These are phyloP conservation scores for Fusarium brevicatenulatum DNA, from an alignment of 2,329 filamentous ascomycete genomes.

Conservation along the genomic window DNA sequence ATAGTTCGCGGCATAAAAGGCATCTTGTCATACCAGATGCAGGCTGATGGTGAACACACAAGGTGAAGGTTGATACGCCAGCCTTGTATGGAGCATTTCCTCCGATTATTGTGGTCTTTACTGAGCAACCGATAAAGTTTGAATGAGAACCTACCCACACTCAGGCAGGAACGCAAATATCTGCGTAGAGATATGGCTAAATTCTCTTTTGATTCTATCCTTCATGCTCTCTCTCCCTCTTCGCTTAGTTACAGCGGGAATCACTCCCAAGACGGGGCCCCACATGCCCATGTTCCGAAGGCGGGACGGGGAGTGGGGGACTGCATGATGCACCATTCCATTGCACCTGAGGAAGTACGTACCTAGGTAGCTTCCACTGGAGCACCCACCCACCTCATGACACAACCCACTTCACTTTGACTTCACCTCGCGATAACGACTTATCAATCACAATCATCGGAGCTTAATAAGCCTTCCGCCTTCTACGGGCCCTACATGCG, in stretches of 20 bases:
- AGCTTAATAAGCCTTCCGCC: neutral
- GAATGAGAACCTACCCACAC: neutral
- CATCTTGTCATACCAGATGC: constrained; percentile 11
- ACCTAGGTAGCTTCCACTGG: neutral
- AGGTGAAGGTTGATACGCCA: neutral
- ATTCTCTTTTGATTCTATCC: neutral
- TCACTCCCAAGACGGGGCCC: constrained; percentile 14
- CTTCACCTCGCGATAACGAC: constrained; percentile 39
- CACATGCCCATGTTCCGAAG: constrained; percentile 23
- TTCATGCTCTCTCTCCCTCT: neutral
- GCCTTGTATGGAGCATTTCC: neutral
- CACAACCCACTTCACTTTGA: constrained; percentile 15
- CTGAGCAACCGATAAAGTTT: neutral
- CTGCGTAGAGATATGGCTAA: neutral
- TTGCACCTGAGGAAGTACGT: neutral
- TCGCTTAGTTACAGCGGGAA: constrained; percentile 19
- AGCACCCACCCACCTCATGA: constrained; percentile 23
- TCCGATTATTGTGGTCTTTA: neutral
- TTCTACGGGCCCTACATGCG: neutral
- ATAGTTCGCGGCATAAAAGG: neutral
- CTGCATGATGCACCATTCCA: neutral
- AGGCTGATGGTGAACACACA: neutral
- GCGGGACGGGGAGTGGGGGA: constrained; percentile 12
- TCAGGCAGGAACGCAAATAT: neutral
- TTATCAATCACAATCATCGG: constrained; percentile 27